Evolutionary conservation across 345 rosid species (phyloP), one percentile per base, ranked within the genome.

Genomic region (Draba incana): DNA sequence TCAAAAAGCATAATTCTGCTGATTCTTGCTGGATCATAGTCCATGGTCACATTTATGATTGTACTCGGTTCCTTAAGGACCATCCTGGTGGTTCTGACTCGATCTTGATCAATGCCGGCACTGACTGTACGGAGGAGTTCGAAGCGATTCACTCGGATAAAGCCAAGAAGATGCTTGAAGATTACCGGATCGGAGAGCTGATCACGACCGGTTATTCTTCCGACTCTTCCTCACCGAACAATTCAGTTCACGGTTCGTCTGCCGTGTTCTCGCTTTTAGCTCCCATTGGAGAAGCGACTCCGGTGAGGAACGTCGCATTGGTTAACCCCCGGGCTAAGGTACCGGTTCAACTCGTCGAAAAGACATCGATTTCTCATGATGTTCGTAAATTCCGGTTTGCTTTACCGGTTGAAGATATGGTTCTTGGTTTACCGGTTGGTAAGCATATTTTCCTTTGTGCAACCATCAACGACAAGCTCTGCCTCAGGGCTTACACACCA

Each of bases 81-180:
- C 99, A 94, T 13, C 99, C 96, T 0, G 99, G 99, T 2, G 99
- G 99, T 52, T 10, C 87, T 0, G 96, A 88, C 35, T 87, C 97
- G 30, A 94, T 94, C 57, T 66, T 94, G 46, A 90, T 94, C 78
- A 90, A 90, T 54, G 91, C 95, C 0, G 99, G 99, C 3, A 78
- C 86, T 2, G 97, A 94, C 62, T 94, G 99, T 75, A 86, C 96
- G 0, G 99, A 94, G 70, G 99, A 94, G 76, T 94, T 94, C 47
- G 96, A 88, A 0, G 99, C 97, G 0, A 90, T 94, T 49, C 99
- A 94, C 77, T 94, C 99, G 0, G 87, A 84, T 41, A 90, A 88
- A 60, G 99, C 96, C 47, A 88, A 88, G 84, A 85, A 84, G 68
- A 73, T 90, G 79, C 81, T 94, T 0, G 95, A 88, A 39, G 91